Evolutionary conservation across 257 asterid genomes (phyloP), one percentile per base, ranked within the genome.

Genomic region (Scutellaria baicalensis): DNA sequence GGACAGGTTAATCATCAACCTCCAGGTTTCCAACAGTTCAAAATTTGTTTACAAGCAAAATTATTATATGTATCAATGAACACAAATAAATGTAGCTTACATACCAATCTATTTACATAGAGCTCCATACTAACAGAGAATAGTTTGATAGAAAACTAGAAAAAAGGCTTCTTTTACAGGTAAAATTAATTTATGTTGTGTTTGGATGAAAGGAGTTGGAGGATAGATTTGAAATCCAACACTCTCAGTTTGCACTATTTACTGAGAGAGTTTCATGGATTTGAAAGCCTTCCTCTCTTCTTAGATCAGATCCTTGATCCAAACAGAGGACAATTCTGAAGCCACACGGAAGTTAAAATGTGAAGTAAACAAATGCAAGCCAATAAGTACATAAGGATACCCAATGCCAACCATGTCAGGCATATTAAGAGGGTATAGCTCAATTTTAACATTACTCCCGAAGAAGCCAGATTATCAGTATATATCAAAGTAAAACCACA

Each of bases 381-480:
- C 31, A 40, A 55, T 5, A 23, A 55, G 44, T 33, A 44, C 33
- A 38, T 16, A 17, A 11, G 39, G 64, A 68, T 21, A 40, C 27
- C 6, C 40, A 72, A 11, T 0, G 45, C 43, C 16, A 60, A 61
- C 69, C 57, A 71, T 51, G 48, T 10, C 51, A 60, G 23, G 60
- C 36, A 43, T 14, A 14, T 21, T 72, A 9, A 43, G 49, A 63
- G 39, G 0, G n/a, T 20, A 33, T 4, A 18, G 1, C n/a, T 66
- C 11, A 35, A 67, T 38, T 9, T 52, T 35, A 17, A 59, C 18
- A 36, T 60, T 20, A 27, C 62, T 47, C 23, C 61, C 55, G 51
- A 3, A 40, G 36, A 50, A 79, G 35, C 23, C 57, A 69, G 62
- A 66, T 51, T 58, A 48, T 48, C 56, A 59, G 68, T 49, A 63